A percentile compares a stretch with the other conserved stretches of the same genome.
Conservation (phyloP, 108 stramenopile genomes). For the Bacterosira constricta region DNA sequence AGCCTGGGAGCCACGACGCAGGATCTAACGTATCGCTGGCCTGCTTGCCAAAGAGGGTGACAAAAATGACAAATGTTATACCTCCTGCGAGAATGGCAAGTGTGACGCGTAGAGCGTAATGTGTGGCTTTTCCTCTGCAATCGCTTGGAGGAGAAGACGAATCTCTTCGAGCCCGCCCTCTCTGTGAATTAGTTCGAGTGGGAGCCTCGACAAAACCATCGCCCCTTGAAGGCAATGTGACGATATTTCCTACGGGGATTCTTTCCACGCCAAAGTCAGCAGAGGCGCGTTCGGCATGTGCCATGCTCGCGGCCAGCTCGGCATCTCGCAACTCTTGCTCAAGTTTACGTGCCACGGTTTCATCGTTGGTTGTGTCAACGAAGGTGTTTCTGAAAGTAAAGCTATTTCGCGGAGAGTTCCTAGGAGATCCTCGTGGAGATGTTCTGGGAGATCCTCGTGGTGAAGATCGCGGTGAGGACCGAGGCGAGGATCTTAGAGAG, state of each 20-base stretch:
- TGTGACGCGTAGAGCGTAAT: conserved; percentile 5
- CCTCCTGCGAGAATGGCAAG: neutral
- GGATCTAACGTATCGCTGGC: conserved; percentile 20
- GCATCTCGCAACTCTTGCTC: conserved; percentile 61
- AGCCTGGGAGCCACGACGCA: conserved; percentile 47
- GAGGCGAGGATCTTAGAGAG: neutral
- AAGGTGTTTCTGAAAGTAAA: conserved; percentile 2
- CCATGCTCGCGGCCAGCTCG: conserved; percentile 41
- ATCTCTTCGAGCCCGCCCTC: neutral
- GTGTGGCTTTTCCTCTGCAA: conserved; percentile 15
- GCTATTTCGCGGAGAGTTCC: neutral
- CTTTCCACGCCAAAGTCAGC: conserved; percentile 20
- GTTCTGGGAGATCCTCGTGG: neutral
- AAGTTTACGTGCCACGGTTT: conserved; percentile 46
- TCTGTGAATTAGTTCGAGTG: conserved; percentile 12
- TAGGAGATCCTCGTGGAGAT: neutral
- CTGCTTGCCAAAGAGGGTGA: conserved; percentile 22
- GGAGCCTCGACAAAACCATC: neutral
- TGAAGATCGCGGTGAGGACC: neutral
- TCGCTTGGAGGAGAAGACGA: neutral
- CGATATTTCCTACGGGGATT: too few species aligned
- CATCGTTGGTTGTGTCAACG: conserved; percentile 21
- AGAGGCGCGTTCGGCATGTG: conserved; percentile 9
- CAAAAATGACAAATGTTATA: conserved; percentile 5
- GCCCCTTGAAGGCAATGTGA: too few species aligned